Evolutionary conservation across 768 basidiomycete genomes (phyloP), one percentile per base, ranked within the genome.

Genomic region (Coprinopsis marcescibilis): DNA sequence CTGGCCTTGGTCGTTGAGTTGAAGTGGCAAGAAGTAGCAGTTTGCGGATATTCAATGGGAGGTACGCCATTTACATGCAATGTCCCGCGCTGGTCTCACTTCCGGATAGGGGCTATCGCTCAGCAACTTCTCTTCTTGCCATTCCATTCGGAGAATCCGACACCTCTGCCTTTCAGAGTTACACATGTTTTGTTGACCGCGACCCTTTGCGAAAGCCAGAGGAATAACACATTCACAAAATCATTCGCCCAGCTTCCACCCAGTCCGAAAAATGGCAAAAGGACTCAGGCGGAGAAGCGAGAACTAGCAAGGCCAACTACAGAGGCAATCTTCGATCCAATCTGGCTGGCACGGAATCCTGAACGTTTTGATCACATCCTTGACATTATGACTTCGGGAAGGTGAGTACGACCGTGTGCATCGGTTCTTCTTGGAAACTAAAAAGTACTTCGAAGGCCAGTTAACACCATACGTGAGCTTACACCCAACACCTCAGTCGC

Each of bases 41-140:
- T 77, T 6, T 72, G 73, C 44, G 75, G 73, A 3, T 75, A 68
- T 56, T 77, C 75, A 1, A 75, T 77, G 75, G 75, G 75, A 45
- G 75, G 75, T 74, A 52, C 45, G 63, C 51, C 12, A 19, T 4
- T 23, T 24, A 27, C 13, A 12, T 29, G 2, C 13, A 46, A 10
- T 3, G 3, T 6, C 17, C 21, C 17, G 35, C 24, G 6, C 20
- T 11, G 2, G 14, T 39, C 14, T 7, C 10, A 42, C 11, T 4
- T 19, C 25, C 13, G 6, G 21, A 36, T 38, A 75, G 73, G 73
- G 34, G 60, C 67, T 5, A 54, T 76, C 36, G 60, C 68, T 2
- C 73, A 75, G 41, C 70, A 75, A 50, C 56, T 75, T 20, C 53
- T 75, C 15, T 59, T 75, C 38, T 60, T 76, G 8, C 73, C 72